Base-by-base conservation (phyloP, 768 basidiomycete genomes). In the Leccinum boreale region DNA sequence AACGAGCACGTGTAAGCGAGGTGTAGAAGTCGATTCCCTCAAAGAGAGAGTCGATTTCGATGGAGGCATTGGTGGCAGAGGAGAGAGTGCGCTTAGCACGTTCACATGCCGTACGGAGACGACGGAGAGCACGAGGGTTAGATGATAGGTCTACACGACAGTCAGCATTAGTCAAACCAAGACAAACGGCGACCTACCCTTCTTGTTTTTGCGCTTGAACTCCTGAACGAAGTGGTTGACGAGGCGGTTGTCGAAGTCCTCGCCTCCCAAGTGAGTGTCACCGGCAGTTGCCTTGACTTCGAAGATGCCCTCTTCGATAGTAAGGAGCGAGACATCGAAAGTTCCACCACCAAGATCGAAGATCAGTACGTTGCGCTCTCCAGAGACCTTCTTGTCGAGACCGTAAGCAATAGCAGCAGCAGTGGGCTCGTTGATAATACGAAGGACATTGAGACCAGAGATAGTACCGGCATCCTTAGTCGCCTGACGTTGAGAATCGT, bases 21-120 rank as follows among this genome's bases (percentile, higher is more conserved):
- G 94, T 96, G 82, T 95, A 97, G 81, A 98, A 98, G 78, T 98
- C 96, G 73, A 96, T 89, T 71, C 95, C 95, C 83, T 97, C 94
- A 73, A 83, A 97, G 62, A 98, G 88, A 50, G 95, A 97, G 80
- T 98, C 96, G 70, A 98, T 97, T 76, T 98, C 96, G 65, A 98
- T 93, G 67, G 93, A 90, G 50, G 96, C 95, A 73, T 96, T 94
- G 54, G 95, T 87, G 56, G 94, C 94, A 49, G 94, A 97, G 33
- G 96, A 98, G 60, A 98, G 90, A 23, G 94, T 97, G 58, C 94
- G 91, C 85, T 98, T 98, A 54, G 95, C 96, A 77, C 94, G 93
- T 79, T 98, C 96, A 78, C 95, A 98, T 65, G 95, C 94, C 54
- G 94, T 96, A 62, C 94, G 92, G 66, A 98, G 88, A 78, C 95